A percentile compares a stretch with the other conserved stretches of the same genome.
Conservation (phyloP, 2,329 filamentous ascomycete genomes). For the Colletotrichum theobromicola region DNA sequence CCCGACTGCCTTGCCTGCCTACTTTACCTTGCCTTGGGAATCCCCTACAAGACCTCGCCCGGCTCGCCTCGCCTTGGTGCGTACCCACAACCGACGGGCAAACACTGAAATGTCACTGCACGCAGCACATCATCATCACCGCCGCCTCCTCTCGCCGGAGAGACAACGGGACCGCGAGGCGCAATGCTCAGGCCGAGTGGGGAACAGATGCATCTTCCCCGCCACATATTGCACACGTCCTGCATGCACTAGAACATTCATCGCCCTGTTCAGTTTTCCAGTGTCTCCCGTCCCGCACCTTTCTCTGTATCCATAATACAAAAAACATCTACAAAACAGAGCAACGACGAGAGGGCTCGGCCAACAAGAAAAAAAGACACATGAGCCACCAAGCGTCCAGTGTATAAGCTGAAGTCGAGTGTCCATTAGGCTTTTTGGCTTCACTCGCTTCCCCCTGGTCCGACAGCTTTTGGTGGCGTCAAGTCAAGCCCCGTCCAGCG, state of each 20-base stretch:
- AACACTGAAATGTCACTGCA: not conserved
- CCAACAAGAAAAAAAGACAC: not conserved
- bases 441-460: not conserved
- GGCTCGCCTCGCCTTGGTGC: not conserved
- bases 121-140: not conserved
- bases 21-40: no score
- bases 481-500: not conserved
- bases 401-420: not conserved
- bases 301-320: not conserved
- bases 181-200: not conserved
- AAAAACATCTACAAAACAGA: not conserved
- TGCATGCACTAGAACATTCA: not conserved
- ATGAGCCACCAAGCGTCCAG: not conserved
- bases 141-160: not conserved
- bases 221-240: not conserved
- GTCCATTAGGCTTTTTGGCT: not conserved
- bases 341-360: no score
- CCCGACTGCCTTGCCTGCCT: not conserved
- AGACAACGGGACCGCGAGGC: not conserved
- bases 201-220: not conserved
- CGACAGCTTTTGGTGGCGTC: not conserved
- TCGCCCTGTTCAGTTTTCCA: not conserved
- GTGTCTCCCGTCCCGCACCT: no score
- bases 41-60: not conserved
- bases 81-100: not conserved